phyloP scores from a whole-genome alignment of 345 rosid genomes.

The Aquilaria malaccensis region DNA sequence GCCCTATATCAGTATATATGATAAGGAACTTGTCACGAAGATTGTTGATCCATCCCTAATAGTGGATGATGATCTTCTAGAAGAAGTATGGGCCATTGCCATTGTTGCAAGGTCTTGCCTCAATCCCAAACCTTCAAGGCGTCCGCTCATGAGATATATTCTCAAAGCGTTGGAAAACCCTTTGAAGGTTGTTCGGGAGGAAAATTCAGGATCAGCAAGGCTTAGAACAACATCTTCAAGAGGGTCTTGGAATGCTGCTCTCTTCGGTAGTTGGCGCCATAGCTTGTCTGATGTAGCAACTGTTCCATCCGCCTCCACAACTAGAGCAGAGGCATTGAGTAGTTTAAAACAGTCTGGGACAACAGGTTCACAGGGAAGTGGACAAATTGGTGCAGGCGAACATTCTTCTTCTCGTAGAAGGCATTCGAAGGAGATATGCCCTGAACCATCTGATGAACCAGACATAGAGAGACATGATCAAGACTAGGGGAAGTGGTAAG shows the following conservation, averaged over 20 bases:
- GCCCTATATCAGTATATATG: constrained; percentile 72
- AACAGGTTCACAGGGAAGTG: constrained; percentile 78
- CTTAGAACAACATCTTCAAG: constrained; percentile 82
- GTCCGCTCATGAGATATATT: constrained; percentile 91
- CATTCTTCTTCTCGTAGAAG: constrained; percentile 75
- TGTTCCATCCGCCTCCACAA: constrained; percentile 28
- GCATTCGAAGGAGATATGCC: constrained; percentile 83
- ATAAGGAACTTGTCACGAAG: constrained; percentile 86
- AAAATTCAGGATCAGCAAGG: constrained; percentile 58
- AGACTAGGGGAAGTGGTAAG: constrained; percentile 23
- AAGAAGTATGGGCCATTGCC: constrained; percentile 99
- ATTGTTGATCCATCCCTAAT: constrained; percentile 84
- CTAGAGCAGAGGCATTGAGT: constrained; percentile 35
- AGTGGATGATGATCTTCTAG: constrained; percentile 86
- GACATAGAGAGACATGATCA: constrained; percentile 46
- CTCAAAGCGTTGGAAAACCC: constrained; percentile 94
- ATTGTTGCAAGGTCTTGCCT: constrained; percentile 92
- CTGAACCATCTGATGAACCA: constrained; percentile 53
- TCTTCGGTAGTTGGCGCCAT: constrained; percentile 96
- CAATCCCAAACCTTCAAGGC: constrained; percentile 82
- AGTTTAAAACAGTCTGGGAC: constrained; percentile 68
- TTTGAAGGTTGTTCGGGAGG: constrained; percentile 83
- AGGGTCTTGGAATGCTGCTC: constrained; percentile 89
- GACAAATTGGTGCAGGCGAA: constrained; percentile 47
- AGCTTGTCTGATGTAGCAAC: constrained; percentile 69